Evolutionary conservation across 768 basidiomycete genomes (phyloP).

Genomic region (Piloderma croceum): DNA sequence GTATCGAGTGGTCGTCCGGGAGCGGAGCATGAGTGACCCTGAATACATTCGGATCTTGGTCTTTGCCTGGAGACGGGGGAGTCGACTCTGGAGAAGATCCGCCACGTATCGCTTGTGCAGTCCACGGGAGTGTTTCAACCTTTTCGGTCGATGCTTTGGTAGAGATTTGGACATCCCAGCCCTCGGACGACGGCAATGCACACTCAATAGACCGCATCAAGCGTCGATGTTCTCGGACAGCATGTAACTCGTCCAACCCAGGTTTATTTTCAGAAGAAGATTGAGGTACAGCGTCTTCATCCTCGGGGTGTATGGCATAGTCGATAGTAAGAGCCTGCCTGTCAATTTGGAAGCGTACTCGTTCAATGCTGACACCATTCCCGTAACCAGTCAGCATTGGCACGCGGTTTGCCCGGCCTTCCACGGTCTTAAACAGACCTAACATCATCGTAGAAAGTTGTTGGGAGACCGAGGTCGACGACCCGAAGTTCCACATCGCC

Average conservation of each 20-base stretch:
- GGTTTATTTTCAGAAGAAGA: conserved; percentile 29
- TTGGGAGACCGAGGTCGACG: conserved; percentile 58
- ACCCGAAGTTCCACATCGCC: conserved; percentile 76
- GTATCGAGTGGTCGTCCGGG: conserved; percentile 66
- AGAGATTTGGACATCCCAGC: conserved; percentile 84
- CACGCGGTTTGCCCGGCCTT: conserved; percentile 67
- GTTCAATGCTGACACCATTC: conserved; percentile 74
- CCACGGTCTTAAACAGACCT: conserved; percentile 76
- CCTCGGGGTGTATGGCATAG: conserved; percentile 77
- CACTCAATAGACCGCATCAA: conserved; percentile 77
- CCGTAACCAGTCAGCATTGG: conserved; percentile 77
- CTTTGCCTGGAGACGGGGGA: conserved; percentile 24
- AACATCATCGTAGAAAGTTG: conserved; percentile 84
- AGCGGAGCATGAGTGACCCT: conserved; percentile 69
- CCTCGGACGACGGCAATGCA: conserved; percentile 65
- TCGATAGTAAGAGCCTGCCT: conserved; percentile 79
- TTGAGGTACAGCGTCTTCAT: conserved; percentile 42
- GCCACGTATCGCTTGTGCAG: conserved; percentile 49
- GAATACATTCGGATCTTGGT: conserved; percentile 50
- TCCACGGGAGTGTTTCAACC: conserved; percentile 72
- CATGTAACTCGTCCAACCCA: conserved; percentile 60
- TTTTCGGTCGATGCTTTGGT: conserved; percentile 69
- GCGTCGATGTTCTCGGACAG: conserved; percentile 59
- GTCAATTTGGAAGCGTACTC: conserved; percentile 72
- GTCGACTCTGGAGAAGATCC: conserved; percentile 30